Evolutionary conservation across 2,329 filamentous ascomycete genomes (phyloP).

Genomic region (Penicillium sp.): DNA sequence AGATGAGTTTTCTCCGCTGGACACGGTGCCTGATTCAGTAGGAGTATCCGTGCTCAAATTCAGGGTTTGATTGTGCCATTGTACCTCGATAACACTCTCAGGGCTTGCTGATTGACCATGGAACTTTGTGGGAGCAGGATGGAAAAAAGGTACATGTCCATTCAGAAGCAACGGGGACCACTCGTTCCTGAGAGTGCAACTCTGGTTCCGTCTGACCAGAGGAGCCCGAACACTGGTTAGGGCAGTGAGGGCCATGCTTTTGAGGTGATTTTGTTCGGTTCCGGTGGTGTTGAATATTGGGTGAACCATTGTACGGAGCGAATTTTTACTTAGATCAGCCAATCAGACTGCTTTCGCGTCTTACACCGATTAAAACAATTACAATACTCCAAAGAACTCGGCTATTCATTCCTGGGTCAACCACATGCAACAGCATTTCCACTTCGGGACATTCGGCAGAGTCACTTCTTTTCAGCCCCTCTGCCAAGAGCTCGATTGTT

Average conservation of each 20-base stretch:
- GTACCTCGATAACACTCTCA: neutral
- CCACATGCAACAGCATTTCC: neutral
- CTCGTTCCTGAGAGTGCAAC: neutral
- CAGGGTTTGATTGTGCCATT: too few relatives aligned
- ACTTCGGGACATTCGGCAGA: neutral
- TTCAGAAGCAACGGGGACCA: neutral
- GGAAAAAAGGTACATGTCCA: conserved; percentile 1
- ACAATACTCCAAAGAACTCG: neutral
- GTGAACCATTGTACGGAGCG: neutral
- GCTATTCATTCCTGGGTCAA: neutral
- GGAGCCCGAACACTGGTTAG: neutral
- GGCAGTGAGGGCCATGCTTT: neutral
- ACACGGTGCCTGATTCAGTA: neutral
- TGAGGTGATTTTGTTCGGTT: neutral
- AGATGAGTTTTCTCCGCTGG: neutral
- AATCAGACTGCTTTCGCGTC: neutral
- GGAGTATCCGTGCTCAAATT: neutral
- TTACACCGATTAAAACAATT: neutral
- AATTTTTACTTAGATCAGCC: neutral
- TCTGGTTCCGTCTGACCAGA: neutral
- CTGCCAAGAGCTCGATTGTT: neutral
- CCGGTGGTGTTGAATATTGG: neutral
- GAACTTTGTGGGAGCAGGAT: neutral
- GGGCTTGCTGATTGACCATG: neutral
- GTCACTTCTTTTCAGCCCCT: neutral